These are phyloP conservation scores for Castanea crenata DNA, from an alignment of 306 rosid genomes.

Conservation along the genomic window DNA sequence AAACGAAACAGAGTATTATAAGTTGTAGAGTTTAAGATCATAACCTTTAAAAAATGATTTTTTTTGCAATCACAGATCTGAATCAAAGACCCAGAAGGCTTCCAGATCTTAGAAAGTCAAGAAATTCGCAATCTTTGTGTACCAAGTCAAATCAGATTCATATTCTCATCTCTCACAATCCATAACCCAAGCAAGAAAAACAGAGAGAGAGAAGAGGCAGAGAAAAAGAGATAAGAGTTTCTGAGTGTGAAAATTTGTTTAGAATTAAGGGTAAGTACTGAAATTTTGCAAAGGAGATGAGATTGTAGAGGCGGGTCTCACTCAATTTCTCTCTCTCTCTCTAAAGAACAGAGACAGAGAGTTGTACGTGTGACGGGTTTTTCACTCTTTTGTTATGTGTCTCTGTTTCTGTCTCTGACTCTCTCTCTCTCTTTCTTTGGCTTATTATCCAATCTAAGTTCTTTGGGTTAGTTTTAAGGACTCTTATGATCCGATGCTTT, in stretches of 20 bases:
- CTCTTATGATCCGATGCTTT: slow-evolving; percentile 6
- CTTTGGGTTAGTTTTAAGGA: slow-evolving; percentile 3
- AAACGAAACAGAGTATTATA: neutral
- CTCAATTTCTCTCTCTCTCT: neutral
- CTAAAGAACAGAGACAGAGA: neutral
- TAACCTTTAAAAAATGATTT: neutral
- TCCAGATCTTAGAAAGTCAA: slow-evolving; percentile 28
- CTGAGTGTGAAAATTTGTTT: neutral
- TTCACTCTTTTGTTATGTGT: neutral
- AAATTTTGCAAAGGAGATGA: slow-evolving; percentile 4
- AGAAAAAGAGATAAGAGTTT: neutral
- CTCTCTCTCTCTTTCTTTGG: neutral
- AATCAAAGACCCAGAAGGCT: slow-evolving; percentile 15
- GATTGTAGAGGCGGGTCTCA: slow-evolving; percentile 14
- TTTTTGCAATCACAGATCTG: neutral
- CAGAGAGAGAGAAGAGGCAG: neutral
- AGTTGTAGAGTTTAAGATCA: neutral
- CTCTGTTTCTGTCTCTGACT: neutral
- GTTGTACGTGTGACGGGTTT: neutral
- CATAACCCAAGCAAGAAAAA: neutral
- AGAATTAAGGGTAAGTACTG: neutral
- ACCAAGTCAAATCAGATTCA: slow-evolving; percentile 15
- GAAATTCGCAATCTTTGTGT: slow-evolving; percentile 8
- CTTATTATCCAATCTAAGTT: neutral
- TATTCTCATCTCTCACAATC: slow-evolving; percentile 13